Base-by-base conservation (phyloP, 495 filamentous ascomycete genomes). In the Trichoderma virens region DNA sequence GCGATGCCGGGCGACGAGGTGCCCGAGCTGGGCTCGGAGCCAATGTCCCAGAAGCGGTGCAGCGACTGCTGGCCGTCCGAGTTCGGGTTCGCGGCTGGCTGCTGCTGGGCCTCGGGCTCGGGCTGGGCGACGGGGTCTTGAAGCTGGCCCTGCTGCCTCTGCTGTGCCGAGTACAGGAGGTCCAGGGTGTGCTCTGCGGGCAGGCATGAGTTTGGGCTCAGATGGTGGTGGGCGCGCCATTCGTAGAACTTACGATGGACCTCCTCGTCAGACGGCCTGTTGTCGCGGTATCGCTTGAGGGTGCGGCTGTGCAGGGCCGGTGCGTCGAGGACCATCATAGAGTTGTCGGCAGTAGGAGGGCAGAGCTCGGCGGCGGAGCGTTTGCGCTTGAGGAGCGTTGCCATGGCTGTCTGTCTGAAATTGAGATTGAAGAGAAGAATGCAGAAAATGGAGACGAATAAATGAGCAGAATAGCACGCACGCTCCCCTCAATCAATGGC, bases 301-400 rank as follows among this genome's bases (percentile, higher is more conserved):
- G 80, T 82, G 18, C 80, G 78, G 66, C 78, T 76, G 35, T 65
- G 72, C 0, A 80, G 67, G 38, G 78, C 69, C 25, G 73, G 70
- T 14, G 71, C 27, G 63, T 41, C 32, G 54, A 27, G 62, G 65
- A 69, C 14, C 76, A 79, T 30, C 72, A 72, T 67, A 76, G 75
- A 38, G 72, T 59, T 34, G 76, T 69, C 41, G 60, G 60, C 13
- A 66, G 5, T 71, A 51, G 69, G 73, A 27, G 76, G 73, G 61
- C 76, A 80, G 64, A 80, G 65, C 63, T 80, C 78, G n/a, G 77
- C 78, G 59, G 78, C 78, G 71, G 80, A 82, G 23, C 80, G 71
- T 74, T 81, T 82, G 68, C 80, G 80, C 69, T 82, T 82, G 65
- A 80, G 70, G 18, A 75, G 63, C 78, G 80, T 80, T 39, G 66